phyloP scores from a whole-genome alignment of 1,284 basidiomycete species.

The Pyrrhoderma noxium region DNA sequence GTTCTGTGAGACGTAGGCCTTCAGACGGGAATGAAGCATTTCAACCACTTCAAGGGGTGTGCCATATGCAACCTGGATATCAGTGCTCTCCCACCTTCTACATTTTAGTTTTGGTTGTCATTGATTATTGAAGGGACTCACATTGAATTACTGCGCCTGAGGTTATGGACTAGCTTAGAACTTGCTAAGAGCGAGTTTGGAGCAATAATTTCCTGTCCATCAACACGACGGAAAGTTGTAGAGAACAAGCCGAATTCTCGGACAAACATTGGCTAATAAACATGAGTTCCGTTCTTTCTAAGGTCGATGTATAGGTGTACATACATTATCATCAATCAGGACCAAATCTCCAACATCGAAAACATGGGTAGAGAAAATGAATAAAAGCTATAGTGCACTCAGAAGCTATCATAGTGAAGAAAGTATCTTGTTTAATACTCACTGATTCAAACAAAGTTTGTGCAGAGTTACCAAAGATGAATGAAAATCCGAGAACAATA shows the following conservation, averaged over 20 bases:
- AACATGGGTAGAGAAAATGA: constrained; percentile 79
- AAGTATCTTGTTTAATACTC: constrained; percentile 22
- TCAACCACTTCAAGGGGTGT: constrained; percentile 66
- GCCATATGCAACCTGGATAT: constrained; percentile 53
- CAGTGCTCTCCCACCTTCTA: constrained; percentile 71
- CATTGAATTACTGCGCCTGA: constrained; percentile 71
- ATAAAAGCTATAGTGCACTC: constrained; percentile 47
- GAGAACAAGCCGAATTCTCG: constrained; percentile 78
- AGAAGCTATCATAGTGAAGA: constrained; percentile 9
- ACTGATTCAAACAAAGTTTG: constrained; percentile 78
- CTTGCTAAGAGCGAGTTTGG: constrained; percentile 73
- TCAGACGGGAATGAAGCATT: constrained; percentile 51
- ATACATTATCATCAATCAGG: constrained; percentile 66
- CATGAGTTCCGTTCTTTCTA: background rate
- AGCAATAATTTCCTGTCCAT: constrained; percentile 74
- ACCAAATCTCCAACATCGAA: constrained; percentile 76
- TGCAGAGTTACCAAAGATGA: constrained; percentile 78
- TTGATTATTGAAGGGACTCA: constrained; percentile 27
- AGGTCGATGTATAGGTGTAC: constrained; percentile 13
- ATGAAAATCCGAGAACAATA: constrained; percentile 73
- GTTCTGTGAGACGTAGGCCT: constrained; percentile 57
- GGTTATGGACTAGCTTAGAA: constrained; percentile 71
- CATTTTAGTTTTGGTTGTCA: constrained; percentile 20
- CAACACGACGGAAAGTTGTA: constrained; percentile 71
- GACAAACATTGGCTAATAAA: constrained; percentile 45